Evolutionary conservation across 1,284 basidiomycete genomes (phyloP).

Genomic region (Sanghuangporus baumii): DNA sequence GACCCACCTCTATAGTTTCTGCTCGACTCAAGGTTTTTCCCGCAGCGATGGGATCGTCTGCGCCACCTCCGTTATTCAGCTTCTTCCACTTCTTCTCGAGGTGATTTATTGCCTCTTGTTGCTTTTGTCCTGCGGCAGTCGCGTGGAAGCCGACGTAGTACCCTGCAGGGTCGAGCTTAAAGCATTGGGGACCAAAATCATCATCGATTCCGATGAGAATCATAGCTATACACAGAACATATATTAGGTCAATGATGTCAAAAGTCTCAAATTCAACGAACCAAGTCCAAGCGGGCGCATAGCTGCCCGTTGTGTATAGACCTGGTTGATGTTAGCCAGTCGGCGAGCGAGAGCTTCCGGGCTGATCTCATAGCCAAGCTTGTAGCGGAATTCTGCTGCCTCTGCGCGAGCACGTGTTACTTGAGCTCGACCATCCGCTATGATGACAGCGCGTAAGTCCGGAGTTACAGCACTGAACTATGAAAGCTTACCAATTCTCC

Average conservation of each 20-base stretch:
- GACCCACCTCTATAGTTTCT: conserved; percentile 78
- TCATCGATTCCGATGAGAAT: conserved; percentile 92
- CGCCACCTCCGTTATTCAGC: conserved; percentile 67
- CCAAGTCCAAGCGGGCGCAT: conserved; percentile 97
- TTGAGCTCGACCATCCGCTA: conserved; percentile 92
- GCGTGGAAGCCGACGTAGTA: conserved; percentile 99
- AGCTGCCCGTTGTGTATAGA: conserved; percentile 95
- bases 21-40: conserved; percentile 59
- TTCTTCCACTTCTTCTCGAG: conserved; percentile 99
- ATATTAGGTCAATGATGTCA: not conserved
- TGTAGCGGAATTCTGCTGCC: conserved; percentile 94
- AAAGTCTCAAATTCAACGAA: conserved; percentile 35
- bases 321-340: conserved; percentile 98
- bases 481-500: conserved; percentile 73
- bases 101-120: conserved; percentile 98
- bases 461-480: not conserved
- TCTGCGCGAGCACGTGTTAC: conserved; percentile 85
- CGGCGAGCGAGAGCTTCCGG: conserved; percentile 92
- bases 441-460: not conserved
- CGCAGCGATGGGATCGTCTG: conserved; percentile 67
- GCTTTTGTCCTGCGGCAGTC: conserved; percentile 94
- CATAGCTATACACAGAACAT: conserved; percentile 61
- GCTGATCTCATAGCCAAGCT: conserved; percentile 97
- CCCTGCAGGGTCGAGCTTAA: conserved; percentile 98
- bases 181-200: conserved; percentile 89